These are phyloP conservation scores for Apium graveolens DNA, from an alignment of 129 eudicot genomes.

Conservation along the genomic window DNA sequence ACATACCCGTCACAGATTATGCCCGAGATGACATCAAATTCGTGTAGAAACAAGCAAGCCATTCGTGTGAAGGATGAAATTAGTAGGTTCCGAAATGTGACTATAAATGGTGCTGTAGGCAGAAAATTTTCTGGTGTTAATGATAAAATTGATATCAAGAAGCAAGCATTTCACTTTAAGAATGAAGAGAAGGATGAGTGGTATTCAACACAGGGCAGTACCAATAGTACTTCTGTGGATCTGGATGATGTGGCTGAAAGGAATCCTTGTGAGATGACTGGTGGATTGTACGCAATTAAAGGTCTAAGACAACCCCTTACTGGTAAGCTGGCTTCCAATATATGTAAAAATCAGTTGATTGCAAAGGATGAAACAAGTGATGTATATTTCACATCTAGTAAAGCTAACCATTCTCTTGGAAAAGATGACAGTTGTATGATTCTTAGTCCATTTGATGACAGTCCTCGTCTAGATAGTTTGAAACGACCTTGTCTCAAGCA, in stretches of 20 bases:
- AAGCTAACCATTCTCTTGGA: slow-evolving; percentile 9
- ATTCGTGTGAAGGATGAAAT: slow-evolving; percentile 24
- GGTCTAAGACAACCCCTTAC: slow-evolving; percentile 19
- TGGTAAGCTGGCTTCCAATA: slow-evolving; percentile 17
- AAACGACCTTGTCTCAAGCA: slow-evolving; percentile 19
- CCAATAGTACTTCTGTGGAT: slow-evolving; percentile 13
- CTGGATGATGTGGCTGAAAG: slow-evolving; percentile 20
- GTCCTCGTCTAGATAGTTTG: slow-evolving; percentile 9
- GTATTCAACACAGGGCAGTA: slow-evolving; percentile 12
- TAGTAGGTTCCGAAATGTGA: slow-evolving; percentile 2
- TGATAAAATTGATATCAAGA: slow-evolving; percentile 10
- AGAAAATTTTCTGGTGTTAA: slow-evolving; percentile 8
- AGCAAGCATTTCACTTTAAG: slow-evolving; percentile 23
- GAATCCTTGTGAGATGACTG: slow-evolving; percentile 22
- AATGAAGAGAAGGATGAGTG: slow-evolving; percentile 18
- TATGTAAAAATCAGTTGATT: slow-evolving; percentile 15
- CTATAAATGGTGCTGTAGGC: not conserved
- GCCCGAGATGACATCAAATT: slow-evolving; percentile 12
- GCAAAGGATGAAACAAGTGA: slow-evolving; percentile 23
- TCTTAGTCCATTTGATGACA: slow-evolving; percentile 15
- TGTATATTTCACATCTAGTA: slow-evolving; percentile 13
- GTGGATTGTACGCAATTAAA: slow-evolving; percentile 17
- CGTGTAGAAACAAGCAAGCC: slow-evolving; percentile 19
- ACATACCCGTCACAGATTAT: slow-evolving; percentile 13
- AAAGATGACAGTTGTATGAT: slow-evolving; percentile 8